Conservation (phyloP, 1,284 basidiomycete genomes). For the Ustilago crameri region DNA sequence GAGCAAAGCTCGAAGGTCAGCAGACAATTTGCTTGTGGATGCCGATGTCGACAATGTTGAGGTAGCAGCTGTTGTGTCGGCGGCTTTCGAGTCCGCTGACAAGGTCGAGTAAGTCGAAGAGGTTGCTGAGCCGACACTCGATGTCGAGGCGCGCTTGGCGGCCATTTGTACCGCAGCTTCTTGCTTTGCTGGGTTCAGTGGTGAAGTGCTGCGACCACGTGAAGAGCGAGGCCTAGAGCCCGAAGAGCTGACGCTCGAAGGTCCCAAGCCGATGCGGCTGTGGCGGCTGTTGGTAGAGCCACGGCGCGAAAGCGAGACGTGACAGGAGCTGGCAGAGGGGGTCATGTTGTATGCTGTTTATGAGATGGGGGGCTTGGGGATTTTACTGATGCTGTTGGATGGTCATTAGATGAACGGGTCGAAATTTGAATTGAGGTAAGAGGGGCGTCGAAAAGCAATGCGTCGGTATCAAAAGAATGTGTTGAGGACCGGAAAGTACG, state of each 20-base stretch:
- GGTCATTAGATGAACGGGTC: conserved; percentile 10
- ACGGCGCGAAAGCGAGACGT: conserved; percentile 28
- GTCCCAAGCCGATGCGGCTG: conserved; percentile 27
- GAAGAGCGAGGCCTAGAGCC: conserved; percentile 42
- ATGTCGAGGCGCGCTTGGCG: conserved; percentile 41
- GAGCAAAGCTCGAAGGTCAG: conserved; percentile 44
- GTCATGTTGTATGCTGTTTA: conserved; percentile 29
- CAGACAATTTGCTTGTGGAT: conserved; percentile 26
- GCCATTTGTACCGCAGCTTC: conserved; percentile 46
- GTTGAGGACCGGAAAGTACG: conserved; percentile 6
- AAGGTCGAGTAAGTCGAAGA: conserved; percentile 33
- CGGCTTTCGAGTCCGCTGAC: conserved; percentile 23
- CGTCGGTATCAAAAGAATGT: conserved; percentile 18
- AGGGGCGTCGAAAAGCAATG: neutral
- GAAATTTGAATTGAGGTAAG: neutral
- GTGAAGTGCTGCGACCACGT: conserved; percentile 39
- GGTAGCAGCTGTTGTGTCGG: conserved; percentile 42
- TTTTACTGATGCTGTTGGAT: conserved; percentile 16
- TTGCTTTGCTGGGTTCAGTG: conserved; percentile 37
- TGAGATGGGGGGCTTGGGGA: neutral
- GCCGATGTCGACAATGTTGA: conserved; percentile 29
- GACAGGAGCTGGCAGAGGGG: conserved; percentile 26
- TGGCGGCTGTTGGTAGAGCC: conserved; percentile 29
- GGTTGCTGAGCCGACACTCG: conserved; percentile 26
- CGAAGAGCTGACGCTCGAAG: conserved; percentile 30